Base-by-base conservation (phyloP, 208 protist species). In the Entamoeba histolytica region DNA sequence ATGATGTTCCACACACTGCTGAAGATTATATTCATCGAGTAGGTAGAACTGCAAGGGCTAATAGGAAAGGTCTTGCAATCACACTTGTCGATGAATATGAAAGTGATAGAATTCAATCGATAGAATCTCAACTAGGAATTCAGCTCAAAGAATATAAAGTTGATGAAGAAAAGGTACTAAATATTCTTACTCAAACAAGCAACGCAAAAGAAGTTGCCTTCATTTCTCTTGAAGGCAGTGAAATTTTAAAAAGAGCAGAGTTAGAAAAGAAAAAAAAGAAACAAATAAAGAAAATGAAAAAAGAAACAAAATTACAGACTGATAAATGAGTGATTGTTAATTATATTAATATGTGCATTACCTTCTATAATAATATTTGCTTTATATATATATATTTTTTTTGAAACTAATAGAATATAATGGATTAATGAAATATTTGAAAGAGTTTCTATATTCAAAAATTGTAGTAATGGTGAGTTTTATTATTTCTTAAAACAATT, bases 1-100 rank as follows among this genome's bases (percentile, higher is more conserved):
- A 98, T 95, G 98, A 99, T 95, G 95, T 99, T 92, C 98, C 98
- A 35, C 39, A 23, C 1, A 49, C 28, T 0, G 35, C 78, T 44
- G 39, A 91, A 91, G 91, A 49, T 47, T 91, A 91, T 49, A 91
- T 91, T 47, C 78, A 91, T 47, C 0, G 78, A 49, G 92, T 92
- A 7, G 95, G 95, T 17, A 49, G 95, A 49, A 95, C 94, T 7
- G 95, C 93, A n/a, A 73, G 95, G 31, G 92, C 94, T 0, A 93
- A 93, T 8, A 49, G 51, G 49, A 14, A 49, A 92, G 92, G 92
- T 15, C 8, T 14, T 49, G 10, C 7, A 39, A 35, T 93, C 5
- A 57, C 92, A 50, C 10, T 93, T 5, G 49, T 93, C 0, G 44
- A 49, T 51, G 19, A 93, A 23, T 93, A 57, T 92, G 92, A 93